Percentiles rank a stretch among this genome's conserved stretches.
Conservation (phyloP, 495 filamentous ascomycete genomes). For the Lepraria neglecta region DNA sequence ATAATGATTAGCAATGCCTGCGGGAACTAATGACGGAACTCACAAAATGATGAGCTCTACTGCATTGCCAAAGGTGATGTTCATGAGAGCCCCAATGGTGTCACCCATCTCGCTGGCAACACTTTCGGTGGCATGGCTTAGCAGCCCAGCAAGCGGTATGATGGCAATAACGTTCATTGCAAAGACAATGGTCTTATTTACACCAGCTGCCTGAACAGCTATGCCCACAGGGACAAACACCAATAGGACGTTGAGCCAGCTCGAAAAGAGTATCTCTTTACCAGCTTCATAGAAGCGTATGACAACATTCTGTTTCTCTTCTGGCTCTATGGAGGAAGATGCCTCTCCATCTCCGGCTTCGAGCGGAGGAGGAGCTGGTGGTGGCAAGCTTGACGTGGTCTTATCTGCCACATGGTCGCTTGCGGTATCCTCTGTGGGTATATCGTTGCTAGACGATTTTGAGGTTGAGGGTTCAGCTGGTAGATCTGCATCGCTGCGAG, state of each 20-base stretch:
- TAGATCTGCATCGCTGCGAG: constrained; percentile 25
- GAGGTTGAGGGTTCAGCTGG: constrained; percentile 13
- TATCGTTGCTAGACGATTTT: constrained; percentile 20
- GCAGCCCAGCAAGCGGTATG: constrained; percentile 72
- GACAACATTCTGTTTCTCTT: constrained; percentile 40
- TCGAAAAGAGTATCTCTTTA: constrained; percentile 54
- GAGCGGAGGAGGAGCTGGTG: constrained; percentile 47
- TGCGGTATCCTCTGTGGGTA: constrained; percentile 28
- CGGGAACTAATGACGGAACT: constrained; percentile 26
- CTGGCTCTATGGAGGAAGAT: constrained; percentile 40
- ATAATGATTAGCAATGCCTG: constrained; percentile 23
- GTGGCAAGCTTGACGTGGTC: constrained; percentile 32
- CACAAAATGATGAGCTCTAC: constrained; percentile 85
- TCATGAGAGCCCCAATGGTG: constrained; percentile 73
- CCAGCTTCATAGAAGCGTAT: constrained; percentile 45
- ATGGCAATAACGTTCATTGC: constrained; percentile 79
- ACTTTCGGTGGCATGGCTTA: constrained; percentile 75
- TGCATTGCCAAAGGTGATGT: constrained; percentile 84
- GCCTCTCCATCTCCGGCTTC: constrained; percentile 44
- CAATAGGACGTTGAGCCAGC: constrained; percentile 72
- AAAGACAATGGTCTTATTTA: constrained; percentile 54
- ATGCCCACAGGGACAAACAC: constrained; percentile 79
- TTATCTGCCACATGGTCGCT: constrained; percentile 33
- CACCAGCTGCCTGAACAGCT: constrained; percentile 37
- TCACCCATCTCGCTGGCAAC: constrained; percentile 73